These are phyloP conservation scores for Fusarium succisae DNA, from an alignment of 2,329 filamentous ascomycete species.

Conservation along the genomic window DNA sequence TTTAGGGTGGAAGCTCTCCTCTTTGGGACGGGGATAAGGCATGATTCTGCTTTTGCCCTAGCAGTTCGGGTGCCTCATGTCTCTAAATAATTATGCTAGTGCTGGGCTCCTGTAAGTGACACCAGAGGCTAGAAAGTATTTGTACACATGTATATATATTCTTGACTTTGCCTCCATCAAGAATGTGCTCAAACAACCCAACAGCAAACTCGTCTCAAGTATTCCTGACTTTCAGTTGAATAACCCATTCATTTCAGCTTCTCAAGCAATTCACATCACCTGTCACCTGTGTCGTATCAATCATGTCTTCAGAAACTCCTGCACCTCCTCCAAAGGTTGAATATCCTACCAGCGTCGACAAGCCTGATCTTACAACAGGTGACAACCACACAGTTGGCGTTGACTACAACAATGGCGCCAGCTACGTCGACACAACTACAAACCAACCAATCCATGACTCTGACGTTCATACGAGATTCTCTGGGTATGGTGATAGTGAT, in stretches of 20 bases:
- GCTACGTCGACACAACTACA: not conserved
- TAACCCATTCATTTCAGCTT: accelerated
- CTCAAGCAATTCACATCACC: not conserved
- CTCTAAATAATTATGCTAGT: no score
- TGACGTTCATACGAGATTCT: not conserved
- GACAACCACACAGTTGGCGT: not conserved
- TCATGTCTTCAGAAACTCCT: not conserved
- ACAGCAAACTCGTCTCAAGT: not conserved
- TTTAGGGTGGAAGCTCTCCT: not conserved
- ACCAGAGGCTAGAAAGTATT: not conserved
- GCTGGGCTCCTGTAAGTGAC: not conserved
- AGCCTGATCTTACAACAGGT: not conserved
- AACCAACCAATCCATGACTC: not conserved
- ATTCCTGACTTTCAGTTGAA: no score
- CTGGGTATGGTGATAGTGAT: not conserved
- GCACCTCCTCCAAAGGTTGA: not conserved
- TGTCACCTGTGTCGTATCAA: not conserved
- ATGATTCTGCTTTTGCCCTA: not conserved
- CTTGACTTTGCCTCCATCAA: not conserved
- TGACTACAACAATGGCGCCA: not conserved
- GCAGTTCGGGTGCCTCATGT: not conserved
- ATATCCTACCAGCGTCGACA: not conserved
- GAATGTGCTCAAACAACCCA: not conserved
- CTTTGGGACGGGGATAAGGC: not conserved
- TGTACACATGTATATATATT: not conserved